Base-by-base conservation (phyloP, 345 rosid genomes). In the Salix caprea region DNA sequence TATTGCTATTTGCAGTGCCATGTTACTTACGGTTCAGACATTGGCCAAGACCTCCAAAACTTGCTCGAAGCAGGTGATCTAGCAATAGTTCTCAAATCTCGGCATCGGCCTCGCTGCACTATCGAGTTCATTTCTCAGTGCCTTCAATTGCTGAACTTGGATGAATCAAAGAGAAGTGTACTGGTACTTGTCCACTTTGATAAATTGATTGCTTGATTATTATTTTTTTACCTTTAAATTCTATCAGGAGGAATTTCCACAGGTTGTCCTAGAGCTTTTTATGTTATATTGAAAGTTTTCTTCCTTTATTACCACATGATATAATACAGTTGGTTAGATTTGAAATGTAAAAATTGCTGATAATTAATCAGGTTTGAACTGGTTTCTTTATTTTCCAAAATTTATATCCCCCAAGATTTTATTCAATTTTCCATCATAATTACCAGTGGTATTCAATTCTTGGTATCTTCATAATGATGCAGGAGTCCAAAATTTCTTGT, bases 31-130 rank as follows among this genome's bases (percentile, higher is more conserved):
- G 96, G 91, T 67, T 93, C 99, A 28, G 94, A 95, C 81, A 67
- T 89, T 39, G 84, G 83, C 62, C 76, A 36, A 77, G 99, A 95
- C 83, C 94, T 95, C 32, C 37, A 73, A 62, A 74, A 81, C 80
- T 60, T 88, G 84, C 84, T 93, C 32, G 99, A 93, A 36, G 89
- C 30, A 12, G 97, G 89, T 85, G 99, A 95, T 81, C 81, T 95
- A n/a, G 80, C 85, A 44, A 66, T 93, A 65, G 85, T 95, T 26
- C 90, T 95, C 67, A 79, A 85, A 68, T 95, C 98, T 10, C 85
- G 88, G 79, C 89, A 95, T 83, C 92, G 89, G 24, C 97, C 99
- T 2, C 91, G 86, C 36, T 93, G 97, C 86, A 71, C 93, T 74
- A 83, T 95, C 12, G 92, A 89, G 44, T 91, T 95, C 78, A 90